Evolutionary conservation across 371 early-diverging fungal genomes (phyloP).

Genomic region (Mucor velutinosus): DNA sequence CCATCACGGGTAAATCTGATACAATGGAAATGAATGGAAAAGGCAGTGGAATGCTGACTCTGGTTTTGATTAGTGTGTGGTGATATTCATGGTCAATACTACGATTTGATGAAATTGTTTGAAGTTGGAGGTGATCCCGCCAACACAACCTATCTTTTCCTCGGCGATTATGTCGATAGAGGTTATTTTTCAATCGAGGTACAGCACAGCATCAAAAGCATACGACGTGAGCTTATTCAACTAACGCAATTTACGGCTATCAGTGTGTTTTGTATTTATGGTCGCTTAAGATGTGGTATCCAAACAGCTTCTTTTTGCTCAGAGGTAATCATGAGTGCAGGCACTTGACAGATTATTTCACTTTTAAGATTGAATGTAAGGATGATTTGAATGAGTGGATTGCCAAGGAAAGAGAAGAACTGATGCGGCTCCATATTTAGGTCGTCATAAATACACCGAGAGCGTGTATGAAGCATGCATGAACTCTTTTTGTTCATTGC

Average conservation of each 20-base stretch:
- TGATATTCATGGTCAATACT: slow-evolving; percentile 99
- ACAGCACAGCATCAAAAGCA: neutral
- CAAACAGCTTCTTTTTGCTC: slow-evolving; percentile 88
- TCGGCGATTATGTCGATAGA: slow-evolving; percentile 99
- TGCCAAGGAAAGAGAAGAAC: neutral
- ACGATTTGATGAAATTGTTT: slow-evolving; percentile 97
- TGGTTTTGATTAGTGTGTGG: slow-evolving; percentile 78
- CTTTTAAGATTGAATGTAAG: slow-evolving; percentile 96
- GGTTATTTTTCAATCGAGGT: slow-evolving; percentile 94
- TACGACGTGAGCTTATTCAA: neutral
- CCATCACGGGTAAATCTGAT: slow-evolving; percentile 15
- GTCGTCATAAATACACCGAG: slow-evolving; percentile 94
- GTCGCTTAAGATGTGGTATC: slow-evolving; percentile 93
- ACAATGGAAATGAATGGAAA: neutral
- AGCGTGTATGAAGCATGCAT: slow-evolving; percentile 94
- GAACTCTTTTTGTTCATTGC: slow-evolving; percentile 96
- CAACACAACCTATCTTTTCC: slow-evolving; percentile 84
- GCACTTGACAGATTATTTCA: slow-evolving; percentile 98
- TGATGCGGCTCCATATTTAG: slow-evolving; percentile 36
- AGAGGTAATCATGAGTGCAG: slow-evolving; percentile 99
- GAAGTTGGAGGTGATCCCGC: slow-evolving; percentile 96
- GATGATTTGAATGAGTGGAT: neutral
- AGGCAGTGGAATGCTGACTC: no score
- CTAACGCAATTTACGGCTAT: neutral
- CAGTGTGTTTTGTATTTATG: slow-evolving; percentile 92